These are phyloP conservation scores for Epichloe brachyelytri DNA, from an alignment of 2,329 filamentous ascomycete genomes.

Conservation along the genomic window DNA sequence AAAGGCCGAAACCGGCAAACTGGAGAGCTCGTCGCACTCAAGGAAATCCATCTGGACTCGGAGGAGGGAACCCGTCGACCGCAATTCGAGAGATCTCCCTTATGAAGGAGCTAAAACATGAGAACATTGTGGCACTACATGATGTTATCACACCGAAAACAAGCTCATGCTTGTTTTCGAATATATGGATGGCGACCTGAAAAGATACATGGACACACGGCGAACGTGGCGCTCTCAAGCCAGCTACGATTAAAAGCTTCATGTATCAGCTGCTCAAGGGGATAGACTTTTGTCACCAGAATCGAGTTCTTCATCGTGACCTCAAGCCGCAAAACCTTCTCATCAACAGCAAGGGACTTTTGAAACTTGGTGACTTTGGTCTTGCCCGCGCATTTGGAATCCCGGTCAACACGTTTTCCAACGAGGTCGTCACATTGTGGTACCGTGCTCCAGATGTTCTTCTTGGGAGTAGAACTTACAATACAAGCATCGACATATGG, in stretches of 20 bases:
- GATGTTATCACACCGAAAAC: constrained; percentile 99
- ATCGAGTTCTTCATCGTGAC: constrained; percentile 88
- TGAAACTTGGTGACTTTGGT: constrained; percentile 92
- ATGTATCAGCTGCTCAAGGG: constrained; percentile 96
- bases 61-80: constrained; percentile 97
- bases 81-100: constrained; percentile 97
- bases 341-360: constrained; percentile 79
- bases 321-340: constrained; percentile 93
- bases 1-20: constrained; percentile 96
- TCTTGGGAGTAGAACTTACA: constrained; percentile 88
- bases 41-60: constrained; percentile 97
- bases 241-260: constrained; percentile 90
- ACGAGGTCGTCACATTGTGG: constrained; percentile 96
- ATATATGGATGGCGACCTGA: constrained; percentile 96
- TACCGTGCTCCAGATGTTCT: constrained; percentile 95
- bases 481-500: constrained; percentile 99
- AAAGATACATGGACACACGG: constrained; percentile 98
- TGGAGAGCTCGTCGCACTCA: constrained; percentile 88
- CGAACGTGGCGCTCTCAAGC: constrained; percentile 79
- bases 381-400: constrained; percentile 91
- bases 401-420: constrained; percentile 94
- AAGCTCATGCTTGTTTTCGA: constrained; percentile 99
- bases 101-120: constrained; percentile 99
- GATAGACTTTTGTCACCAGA: constrained; percentile 96
- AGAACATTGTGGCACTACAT: constrained; percentile 93